Evolutionary conservation across 257 asterid genomes (phyloP).

Genomic region (Verbena officinalis): DNA sequence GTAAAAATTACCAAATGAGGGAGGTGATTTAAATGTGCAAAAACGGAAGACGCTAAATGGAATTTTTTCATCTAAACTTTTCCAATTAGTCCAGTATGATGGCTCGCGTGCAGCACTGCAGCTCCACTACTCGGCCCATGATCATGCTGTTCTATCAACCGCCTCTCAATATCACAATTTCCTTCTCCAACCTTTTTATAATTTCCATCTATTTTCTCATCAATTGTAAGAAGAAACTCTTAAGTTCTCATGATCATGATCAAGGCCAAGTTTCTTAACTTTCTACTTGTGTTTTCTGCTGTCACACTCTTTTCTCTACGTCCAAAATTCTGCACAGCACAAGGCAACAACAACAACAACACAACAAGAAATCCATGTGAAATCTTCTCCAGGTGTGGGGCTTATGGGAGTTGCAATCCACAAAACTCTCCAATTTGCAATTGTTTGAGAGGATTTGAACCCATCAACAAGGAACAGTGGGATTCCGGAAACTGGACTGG

Average conservation of each 20-base stretch:
- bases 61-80: no score
- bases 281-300: neutral
- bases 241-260: slow-evolving; percentile 3
- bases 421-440: slow-evolving; percentile 32
- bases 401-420: slow-evolving; percentile 37
- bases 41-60: no score
- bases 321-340: slow-evolving; percentile 11
- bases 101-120: neutral
- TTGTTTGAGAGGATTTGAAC: slow-evolving; percentile 44
- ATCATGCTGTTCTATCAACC: no score
- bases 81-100: slow-evolving; percentile 10
- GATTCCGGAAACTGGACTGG: slow-evolving; percentile 40
- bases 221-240: no score
- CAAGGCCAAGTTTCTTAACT: neutral
- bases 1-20: no score
- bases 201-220: no score
- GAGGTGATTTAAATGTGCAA: no score
- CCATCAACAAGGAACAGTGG: slow-evolving; percentile 40
- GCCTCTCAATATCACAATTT: neutral
- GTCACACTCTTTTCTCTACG: neutral
- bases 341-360: neutral
- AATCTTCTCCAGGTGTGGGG: slow-evolving; percentile 36
- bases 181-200: neutral
- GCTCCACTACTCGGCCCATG: neutral
- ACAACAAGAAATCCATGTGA: neutral